Evolutionary conservation across 1,284 basidiomycete genomes (phyloP), one percentile per base, ranked within the genome.

Genomic region (Acaromyces ingoldii): DNA sequence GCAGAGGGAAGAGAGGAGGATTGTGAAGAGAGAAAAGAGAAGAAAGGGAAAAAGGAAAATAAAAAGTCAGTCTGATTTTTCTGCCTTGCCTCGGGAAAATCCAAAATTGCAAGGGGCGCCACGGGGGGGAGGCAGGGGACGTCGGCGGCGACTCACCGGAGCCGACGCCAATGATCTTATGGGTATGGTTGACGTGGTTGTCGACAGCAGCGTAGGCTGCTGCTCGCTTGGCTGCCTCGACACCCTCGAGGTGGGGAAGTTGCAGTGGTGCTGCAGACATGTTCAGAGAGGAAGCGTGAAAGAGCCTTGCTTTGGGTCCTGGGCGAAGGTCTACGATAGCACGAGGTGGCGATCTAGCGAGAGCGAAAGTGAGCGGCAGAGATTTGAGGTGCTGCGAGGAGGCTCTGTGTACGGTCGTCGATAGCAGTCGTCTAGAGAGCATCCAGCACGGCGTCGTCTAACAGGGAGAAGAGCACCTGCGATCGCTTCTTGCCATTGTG

Each of bases 151-250:
- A 54, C 65, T 45, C 29, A 65, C 60, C 67, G 0, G 65, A 72
- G 10, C 75, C 75, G 30, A 76, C 75, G 39, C 54, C 45, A 77
- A 84, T 65, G 66, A 89, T 89, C 79, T 85, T 85, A 78, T 96
- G 86, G 63, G 90, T 81, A 13, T 85, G 82, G 50, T 82, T 82
- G 36, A 98, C 82, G 78, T 97, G 87, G 51, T 85, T 82, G 76
- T 98, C 92, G 1, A 98, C 93, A 0, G 95, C 93, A 3, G 89
- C 88, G 78, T 85, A 95, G 1, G 92, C 93, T 13, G 95, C 93
- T 9, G 95, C 81, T 46, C 84, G 82, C 79, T 98, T 98, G 21
- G 91, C 85, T 30, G 67, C 64, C 46, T 77, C 76, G 36, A 77
- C 59, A 41, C 80, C 80, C 25, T 49, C 29, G 15, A 54, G 42